Evolutionary conservation across 1,139 yeast species (phyloP).

Genomic region (Arxiozyma telluris): DNA sequence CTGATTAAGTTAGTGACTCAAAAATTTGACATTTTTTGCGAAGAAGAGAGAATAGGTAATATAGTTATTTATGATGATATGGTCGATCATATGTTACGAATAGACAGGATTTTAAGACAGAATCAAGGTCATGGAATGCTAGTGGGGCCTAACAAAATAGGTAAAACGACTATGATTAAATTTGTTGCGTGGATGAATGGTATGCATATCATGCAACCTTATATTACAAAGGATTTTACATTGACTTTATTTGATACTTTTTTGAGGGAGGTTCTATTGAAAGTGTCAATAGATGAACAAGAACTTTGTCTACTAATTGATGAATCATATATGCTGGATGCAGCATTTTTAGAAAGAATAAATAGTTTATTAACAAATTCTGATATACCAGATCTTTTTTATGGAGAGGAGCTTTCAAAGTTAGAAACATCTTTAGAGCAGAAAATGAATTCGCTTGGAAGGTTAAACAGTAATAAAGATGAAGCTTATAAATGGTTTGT

Average conservation of each 20-base stretch:
- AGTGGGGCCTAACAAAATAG: slow-evolving; percentile 81
- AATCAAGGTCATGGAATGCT: slow-evolving; percentile 86
- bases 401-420: slow-evolving; percentile 55
- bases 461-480: slow-evolving; percentile 57
- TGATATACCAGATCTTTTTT: slow-evolving; percentile 84
- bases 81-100: slow-evolving; percentile 64
- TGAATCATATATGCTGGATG: slow-evolving; percentile 67
- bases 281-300: slow-evolving; percentile 49
- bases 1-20: slow-evolving; percentile 51
- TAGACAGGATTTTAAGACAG: slow-evolving; percentile 76
- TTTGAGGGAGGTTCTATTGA: slow-evolving; percentile 45
- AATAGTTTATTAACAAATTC: slow-evolving; percentile 87
- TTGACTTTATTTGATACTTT: slow-evolving; percentile 60
- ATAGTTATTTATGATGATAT: slow-evolving; percentile 63
- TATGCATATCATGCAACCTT: slow-evolving; percentile 49
- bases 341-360: slow-evolving; percentile 84
- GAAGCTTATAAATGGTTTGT: slow-evolving; percentile 75
- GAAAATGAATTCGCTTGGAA: slow-evolving; percentile 51
- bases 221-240: slow-evolving; percentile 46
- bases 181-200: slow-evolving; percentile 95
- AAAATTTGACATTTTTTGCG: slow-evolving; percentile 62
- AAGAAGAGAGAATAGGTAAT: slow-evolving; percentile 59
- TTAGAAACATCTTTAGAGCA: slow-evolving; percentile 53
- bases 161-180: slow-evolving; percentile 65
- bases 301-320: slow-evolving; percentile 67